Percentiles rank a stretch among this genome's conserved stretches.
phyloP scores from a whole-genome alignment of 495 filamentous ascomycete genomes.

The Hypoxylon cercidicola region DNA sequence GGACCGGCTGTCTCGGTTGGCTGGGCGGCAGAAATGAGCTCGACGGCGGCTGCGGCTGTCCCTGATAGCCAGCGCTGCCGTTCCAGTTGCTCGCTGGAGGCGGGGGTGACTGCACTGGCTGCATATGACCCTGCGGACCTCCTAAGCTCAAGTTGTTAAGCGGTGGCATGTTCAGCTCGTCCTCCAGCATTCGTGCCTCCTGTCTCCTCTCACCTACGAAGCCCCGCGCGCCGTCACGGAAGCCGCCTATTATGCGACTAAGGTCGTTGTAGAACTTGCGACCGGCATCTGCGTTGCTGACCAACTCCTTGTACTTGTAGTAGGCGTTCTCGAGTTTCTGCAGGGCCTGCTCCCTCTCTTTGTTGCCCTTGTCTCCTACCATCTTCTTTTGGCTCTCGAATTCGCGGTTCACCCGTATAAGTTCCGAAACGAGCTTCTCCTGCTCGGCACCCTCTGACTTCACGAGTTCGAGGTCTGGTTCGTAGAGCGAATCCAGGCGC shows the following conservation, averaged over 20 bases:
- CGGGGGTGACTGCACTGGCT: slow-evolving; percentile 7
- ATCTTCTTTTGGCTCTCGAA: slow-evolving; percentile 74
- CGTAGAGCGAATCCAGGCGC: slow-evolving; percentile 77
- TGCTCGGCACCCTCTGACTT: slow-evolving; percentile 80
- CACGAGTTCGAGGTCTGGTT: slow-evolving; percentile 75
- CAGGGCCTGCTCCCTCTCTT: slow-evolving; percentile 84
- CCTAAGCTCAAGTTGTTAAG: slow-evolving; percentile 55
- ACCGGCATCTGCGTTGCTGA: slow-evolving; percentile 86
- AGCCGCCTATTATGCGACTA: slow-evolving; percentile 78
- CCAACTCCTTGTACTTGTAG: slow-evolving; percentile 93
- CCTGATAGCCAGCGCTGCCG: slow-evolving; percentile 15
- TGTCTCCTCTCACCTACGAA: slow-evolving; percentile 83
- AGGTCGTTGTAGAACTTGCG: slow-evolving; percentile 98
- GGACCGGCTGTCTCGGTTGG: slow-evolving; percentile 48
- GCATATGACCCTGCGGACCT: slow-evolving; percentile 28
- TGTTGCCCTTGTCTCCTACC: slow-evolving; percentile 75
- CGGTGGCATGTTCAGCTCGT: slow-evolving; percentile 63
- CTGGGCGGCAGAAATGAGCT: slow-evolving; percentile 26
- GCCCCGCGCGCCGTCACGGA: slow-evolving; percentile 76
- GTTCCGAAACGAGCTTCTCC: slow-evolving; percentile 70
- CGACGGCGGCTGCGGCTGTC: slow-evolving; percentile 22
- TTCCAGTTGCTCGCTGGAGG: slow-evolving; percentile 12
- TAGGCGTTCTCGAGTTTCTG: slow-evolving; percentile 93
- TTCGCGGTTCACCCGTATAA: slow-evolving; percentile 78
- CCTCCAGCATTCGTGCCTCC: slow-evolving; percentile 82